Conservation (phyloP, 2,329 filamentous ascomycete genomes). For the Chalaropsis ovoidea region DNA sequence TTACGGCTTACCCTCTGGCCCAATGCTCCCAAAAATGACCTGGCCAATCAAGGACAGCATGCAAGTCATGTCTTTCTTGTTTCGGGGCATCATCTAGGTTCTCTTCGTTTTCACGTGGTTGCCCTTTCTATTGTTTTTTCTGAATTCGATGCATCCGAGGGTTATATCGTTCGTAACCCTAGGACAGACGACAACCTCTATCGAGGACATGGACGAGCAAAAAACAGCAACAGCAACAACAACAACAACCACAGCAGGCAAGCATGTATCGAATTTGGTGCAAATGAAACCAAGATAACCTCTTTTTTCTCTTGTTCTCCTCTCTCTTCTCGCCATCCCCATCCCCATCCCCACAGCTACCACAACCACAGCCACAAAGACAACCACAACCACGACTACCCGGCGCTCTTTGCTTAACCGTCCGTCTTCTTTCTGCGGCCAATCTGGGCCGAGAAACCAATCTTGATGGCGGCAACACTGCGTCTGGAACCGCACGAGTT, state of each 20-base stretch:
- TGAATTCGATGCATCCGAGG: no score
- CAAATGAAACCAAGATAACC: background rate
- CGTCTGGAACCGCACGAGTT: conserved; percentile 71
- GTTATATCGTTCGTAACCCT: no score
- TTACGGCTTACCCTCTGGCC: no score
- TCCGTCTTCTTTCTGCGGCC: conserved; percentile 96
- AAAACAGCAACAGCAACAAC: background rate
- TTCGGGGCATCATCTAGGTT: no score
- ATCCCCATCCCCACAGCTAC: conserved; percentile 1
- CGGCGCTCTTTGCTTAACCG: conserved; percentile 45
- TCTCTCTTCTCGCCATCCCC: conserved; percentile 14
- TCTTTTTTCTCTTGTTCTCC: conserved; percentile 24
- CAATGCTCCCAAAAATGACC: no score
- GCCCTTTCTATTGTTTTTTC: no score
- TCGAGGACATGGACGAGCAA: background rate
- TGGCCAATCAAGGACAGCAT: no score
- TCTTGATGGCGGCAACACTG: conserved; percentile 96
- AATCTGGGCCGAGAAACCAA: conserved; percentile 98
- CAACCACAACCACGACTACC: background rate
- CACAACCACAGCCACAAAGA: no score
- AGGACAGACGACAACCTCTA: no score
- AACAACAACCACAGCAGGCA: no score
- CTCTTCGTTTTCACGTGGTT: no score
- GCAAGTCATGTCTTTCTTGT: no score
- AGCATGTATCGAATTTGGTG: background rate